phyloP scores from a whole-genome alignment of 2,329 filamentous ascomycete genomes.

The Nemania sp. region DNA sequence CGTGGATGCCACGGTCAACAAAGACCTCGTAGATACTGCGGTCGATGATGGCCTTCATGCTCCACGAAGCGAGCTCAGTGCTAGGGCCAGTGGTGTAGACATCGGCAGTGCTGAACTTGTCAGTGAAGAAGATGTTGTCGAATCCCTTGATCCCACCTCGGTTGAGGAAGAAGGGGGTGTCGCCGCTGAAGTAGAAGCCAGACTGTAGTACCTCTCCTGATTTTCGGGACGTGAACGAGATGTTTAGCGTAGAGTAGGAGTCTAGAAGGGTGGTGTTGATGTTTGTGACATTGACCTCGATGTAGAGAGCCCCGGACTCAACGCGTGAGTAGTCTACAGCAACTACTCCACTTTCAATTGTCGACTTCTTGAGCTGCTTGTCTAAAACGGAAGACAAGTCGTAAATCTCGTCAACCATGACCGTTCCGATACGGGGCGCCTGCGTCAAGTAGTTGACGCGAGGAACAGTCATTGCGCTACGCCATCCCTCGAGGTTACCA shows the following conservation, averaged over 20 bases:
- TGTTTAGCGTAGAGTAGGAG: conserved; percentile 57
- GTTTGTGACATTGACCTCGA: conserved; percentile 62
- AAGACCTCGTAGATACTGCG: conserved; percentile 67
- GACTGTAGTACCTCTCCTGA: conserved; percentile 62
- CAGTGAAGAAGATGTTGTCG: conserved; percentile 66
- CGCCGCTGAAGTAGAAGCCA: conserved; percentile 62
- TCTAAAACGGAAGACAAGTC: conserved; percentile 62
- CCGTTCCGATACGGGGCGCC: conserved; percentile 62
- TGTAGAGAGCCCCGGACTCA: conserved; percentile 64
- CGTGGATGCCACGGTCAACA: conserved; percentile 62
- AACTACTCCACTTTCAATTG: conserved; percentile 62
- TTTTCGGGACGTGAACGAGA: conserved; percentile 63
- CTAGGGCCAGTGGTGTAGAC: conserved; percentile 38
- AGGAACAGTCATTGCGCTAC: conserved; percentile 64
- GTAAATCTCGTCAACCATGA: conserved; percentile 63
- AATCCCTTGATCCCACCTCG: conserved; percentile 62
- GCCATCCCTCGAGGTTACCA: conserved; percentile 63
- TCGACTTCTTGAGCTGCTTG: conserved; percentile 57
- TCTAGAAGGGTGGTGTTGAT: conserved; percentile 46
- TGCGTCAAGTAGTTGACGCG: conserved; percentile 65
- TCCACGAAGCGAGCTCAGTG: conserved; percentile 37
- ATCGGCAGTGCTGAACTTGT: conserved; percentile 59
- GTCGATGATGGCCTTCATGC: conserved; percentile 64
- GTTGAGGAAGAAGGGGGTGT: conserved; percentile 64
- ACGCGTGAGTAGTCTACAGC: conserved; percentile 64